Base-by-base conservation (phyloP, 441 rosid species). In the Mallotus japonicus region DNA sequence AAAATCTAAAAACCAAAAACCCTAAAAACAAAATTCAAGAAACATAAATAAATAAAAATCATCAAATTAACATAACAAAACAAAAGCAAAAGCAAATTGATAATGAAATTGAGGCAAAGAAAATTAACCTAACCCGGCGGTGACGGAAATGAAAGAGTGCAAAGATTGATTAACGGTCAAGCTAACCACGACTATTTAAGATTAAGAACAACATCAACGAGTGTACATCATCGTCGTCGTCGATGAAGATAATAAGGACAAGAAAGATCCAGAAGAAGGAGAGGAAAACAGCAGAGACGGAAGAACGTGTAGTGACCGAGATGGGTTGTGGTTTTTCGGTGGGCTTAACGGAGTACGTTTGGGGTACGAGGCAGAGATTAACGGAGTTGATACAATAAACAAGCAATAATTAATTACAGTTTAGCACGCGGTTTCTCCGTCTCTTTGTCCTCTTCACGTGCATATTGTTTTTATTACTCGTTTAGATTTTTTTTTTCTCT, bases 361-460 rank as follows among this genome's bases (percentile, higher is more conserved):
- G 49, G 47, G 49, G 12, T 37, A 44, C 1, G 11, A 44, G 8
- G 47, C 13, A 10, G 12, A 17, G 17, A 10, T 6, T 9, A 24
- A 20, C 40, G 61, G 61, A 7, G 67, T 51, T 47, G 20, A n/a
- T 37, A 51, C 10, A 16, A 37, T 37, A 28, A 28, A 28, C 32
- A 28, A 28, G 0, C 40, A 37, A 4, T 37, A 37, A 37, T 37
- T 37, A 37, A 37, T 5, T 37, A 62, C 22, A n/a, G 42, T 9
- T 15, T 50, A 8, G 44, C 37, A 67, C 70, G 70, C 70, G 70
- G 24, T 67, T 67, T 67, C 70, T 67, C 70, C 16, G 70, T 17
- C 42, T 28, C 22, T 42, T 66, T n/a, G 50, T 63, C 51, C n/a
- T 63, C 17, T 20, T 50, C 50, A 63, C 50, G 50, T 40, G 50